Evolutionary conservation across 768 basidiomycete genomes (phyloP), one percentile per base, ranked within the genome.

Genomic region (Phlebiopsis gigantea): DNA sequence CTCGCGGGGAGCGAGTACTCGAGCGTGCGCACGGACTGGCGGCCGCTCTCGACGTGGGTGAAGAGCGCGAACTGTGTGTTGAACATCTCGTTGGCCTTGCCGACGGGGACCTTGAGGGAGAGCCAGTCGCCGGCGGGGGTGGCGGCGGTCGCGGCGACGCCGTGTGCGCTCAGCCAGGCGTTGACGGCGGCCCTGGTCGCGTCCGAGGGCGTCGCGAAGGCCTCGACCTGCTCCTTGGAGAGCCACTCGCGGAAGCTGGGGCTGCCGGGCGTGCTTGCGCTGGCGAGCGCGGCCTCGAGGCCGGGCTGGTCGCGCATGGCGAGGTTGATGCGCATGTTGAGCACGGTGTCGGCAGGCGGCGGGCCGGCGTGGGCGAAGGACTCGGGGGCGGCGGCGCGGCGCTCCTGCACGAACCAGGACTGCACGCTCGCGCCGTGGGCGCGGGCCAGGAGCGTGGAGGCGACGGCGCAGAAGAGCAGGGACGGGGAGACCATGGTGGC

Each of bases 11-110:
- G 63, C 6, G 69, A 70, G 58, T 72, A 72, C 1, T 63, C 56
- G 10, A 70, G 62, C 3, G 71, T 72, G 14, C 69, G 71, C 25
- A 70, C 54, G 9, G 57, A 49, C 53, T 64, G 48, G 26, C 60
- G 46, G 22, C 62, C 66, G 8, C 59, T 65, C 15, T 56, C 53
- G 8, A 60, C 58, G 46, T 70, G 65, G 0, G 53, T 62, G 63
- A 68, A 72, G 29, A 63, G 49, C 2, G 62, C 54, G 62, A 69
- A 72, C n/a, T 69, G 52, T n/a, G 69, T 62, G 46, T 65, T 62
- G 50, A 72, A 48, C 9, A 69, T 57, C 8, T 61, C 59, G 52
- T 69, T 68, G 17, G 67, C 68, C 51, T 67, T 56, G 56, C 61
- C 59, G 29, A 68, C 67, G 12, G 66, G 61, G 5, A 68, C 58